These are phyloP conservation scores for Puccinia brachypodii DNA, from an alignment of 1,284 basidiomycete genomes.

Conservation along the genomic window DNA sequence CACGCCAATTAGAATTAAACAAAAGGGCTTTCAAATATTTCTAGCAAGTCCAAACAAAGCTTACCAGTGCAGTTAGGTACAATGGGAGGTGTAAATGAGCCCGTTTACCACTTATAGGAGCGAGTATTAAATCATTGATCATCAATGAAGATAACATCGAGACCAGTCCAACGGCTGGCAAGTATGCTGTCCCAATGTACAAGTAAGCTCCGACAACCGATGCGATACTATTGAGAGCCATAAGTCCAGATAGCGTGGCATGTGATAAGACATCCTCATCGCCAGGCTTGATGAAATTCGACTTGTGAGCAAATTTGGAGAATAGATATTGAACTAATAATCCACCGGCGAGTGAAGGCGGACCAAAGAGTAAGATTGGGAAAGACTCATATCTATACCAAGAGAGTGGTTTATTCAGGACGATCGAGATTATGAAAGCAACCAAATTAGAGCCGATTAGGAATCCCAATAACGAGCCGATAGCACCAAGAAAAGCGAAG, in stretches of 20 bases:
- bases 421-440: constrained; percentile 69
- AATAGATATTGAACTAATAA: constrained; percentile 69
- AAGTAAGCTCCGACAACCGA: constrained; percentile 39
- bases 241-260: constrained; percentile 30
- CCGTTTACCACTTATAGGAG: constrained; percentile 31
- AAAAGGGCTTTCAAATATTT: no score
- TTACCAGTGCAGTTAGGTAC: constrained; percentile 67
- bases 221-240: constrained; percentile 30
- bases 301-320: constrained; percentile 75
- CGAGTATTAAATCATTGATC: constrained; percentile 36
- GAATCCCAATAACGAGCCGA: constrained; percentile 57
- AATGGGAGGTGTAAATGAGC: constrained; percentile 51
- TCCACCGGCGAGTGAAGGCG: constrained; percentile 68
- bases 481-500: constrained; percentile 51
- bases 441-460: constrained; percentile 69
- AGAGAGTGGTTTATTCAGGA: constrained; percentile 64
- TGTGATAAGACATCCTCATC: constrained; percentile 34
- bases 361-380: constrained; percentile 30
- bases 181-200: constrained; percentile 25
- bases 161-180: constrained; percentile 28
- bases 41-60: no score
- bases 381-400: constrained; percentile 55
- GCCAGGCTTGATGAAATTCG: constrained; percentile 48
- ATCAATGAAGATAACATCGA: constrained; percentile 17
- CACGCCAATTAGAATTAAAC: constrained; percentile 17